A percentile compares a stretch with the other conserved stretches of the same genome.
Evolutionary conservation across 257 asterid genomes (phyloP).

Genomic region (Fraxinus cuspidata): DNA sequence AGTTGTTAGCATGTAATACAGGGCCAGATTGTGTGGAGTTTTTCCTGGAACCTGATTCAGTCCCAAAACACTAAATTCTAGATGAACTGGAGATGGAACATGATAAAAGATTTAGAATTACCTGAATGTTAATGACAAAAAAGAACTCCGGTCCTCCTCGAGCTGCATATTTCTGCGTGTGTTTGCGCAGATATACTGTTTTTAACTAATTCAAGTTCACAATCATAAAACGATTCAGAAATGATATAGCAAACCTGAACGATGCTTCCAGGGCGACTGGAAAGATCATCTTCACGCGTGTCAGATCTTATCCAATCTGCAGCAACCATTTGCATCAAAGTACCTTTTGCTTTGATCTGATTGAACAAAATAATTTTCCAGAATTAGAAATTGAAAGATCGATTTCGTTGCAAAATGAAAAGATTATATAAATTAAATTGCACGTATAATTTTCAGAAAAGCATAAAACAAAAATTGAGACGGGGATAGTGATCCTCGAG

Average conservation of each 20-base stretch:
- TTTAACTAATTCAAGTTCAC: not conserved
- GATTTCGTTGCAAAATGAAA: not conserved
- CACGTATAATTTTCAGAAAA: not conserved
- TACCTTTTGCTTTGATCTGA: slow-evolving; percentile 71
- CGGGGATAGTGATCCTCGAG: not conserved
- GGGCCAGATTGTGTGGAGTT: slow-evolving; percentile 55
- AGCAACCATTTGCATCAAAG: slow-evolving; percentile 72
- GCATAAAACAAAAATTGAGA: not conserved
- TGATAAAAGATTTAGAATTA: slow-evolving; percentile 11
- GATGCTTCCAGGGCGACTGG: slow-evolving; percentile 69
- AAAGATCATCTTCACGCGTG: slow-evolving; percentile 75
- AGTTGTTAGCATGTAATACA: slow-evolving; percentile 70
- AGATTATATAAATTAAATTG: not conserved
- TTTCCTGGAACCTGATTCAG: slow-evolving; percentile 46
- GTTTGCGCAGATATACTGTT: not conserved
- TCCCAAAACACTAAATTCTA: too few relatives aligned
- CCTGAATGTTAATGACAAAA: slow-evolving; percentile 71
- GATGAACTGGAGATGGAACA: too few relatives aligned
- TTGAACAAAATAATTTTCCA: not conserved
- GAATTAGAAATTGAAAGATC: slow-evolving; percentile 44
- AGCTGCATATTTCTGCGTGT: slow-evolving; percentile 64
- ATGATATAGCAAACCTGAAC: slow-evolving; percentile 55
- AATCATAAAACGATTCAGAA: not conserved
- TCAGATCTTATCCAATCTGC: slow-evolving; percentile 86
- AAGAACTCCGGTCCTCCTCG: slow-evolving; percentile 71